A percentile compares a stretch with the other conserved stretches of the same genome.
Evolutionary conservation across 192 early-diverging fungal genomes (phyloP).

Genomic region (Pecoramyces ruminantium): DNA sequence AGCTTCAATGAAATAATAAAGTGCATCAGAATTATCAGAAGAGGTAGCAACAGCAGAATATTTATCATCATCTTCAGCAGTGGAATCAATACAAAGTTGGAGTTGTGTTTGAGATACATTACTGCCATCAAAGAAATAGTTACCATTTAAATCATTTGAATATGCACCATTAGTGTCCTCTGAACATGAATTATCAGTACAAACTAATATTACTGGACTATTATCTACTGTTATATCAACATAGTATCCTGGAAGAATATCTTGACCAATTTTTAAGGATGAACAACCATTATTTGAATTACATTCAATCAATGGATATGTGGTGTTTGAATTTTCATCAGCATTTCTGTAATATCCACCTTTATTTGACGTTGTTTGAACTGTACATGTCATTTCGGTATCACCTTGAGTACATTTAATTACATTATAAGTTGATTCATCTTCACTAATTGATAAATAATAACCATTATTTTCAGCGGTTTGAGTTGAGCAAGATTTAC

Average conservation of each 20-base stretch:
- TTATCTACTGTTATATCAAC: neutral
- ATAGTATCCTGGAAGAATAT: neutral
- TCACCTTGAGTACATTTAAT: neutral
- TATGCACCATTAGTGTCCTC: neutral
- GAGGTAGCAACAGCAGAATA: neutral
- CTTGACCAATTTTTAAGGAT: neutral
- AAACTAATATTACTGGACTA: neutral
- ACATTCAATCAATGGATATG: neutral
- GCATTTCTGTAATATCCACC: neutral
- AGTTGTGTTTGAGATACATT: neutral
- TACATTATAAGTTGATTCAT: neutral
- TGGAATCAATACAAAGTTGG: neutral
- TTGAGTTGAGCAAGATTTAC: neutral
- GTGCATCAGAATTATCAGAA: neutral
- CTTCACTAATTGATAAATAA: neutral
- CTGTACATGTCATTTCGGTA: too few species aligned
- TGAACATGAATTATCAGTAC: neutral
- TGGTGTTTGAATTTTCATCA: neutral
- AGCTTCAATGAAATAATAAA: neutral
- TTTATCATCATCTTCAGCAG: neutral
- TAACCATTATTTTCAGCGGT: neutral
- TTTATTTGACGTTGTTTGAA: too few species aligned
- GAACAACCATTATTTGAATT: neutral
- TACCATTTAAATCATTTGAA: too few species aligned
- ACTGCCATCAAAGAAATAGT: neutral